Evolutionary conservation across 306 rosid species (phyloP).

Genomic region (Prunus dulcis): DNA sequence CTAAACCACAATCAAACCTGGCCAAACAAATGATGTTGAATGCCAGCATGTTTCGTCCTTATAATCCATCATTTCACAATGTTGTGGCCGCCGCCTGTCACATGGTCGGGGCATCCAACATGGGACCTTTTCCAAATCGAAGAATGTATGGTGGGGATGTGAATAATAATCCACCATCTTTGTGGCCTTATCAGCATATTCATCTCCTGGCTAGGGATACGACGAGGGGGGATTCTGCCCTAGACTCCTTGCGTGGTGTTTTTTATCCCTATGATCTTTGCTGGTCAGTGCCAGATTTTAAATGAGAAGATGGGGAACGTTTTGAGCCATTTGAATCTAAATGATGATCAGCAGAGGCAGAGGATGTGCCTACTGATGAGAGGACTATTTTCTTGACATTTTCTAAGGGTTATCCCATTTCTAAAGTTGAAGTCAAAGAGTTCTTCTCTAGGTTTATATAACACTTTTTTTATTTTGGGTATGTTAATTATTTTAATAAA

Average conservation of each 20-base stretch:
- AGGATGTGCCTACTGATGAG: constrained; percentile 25
- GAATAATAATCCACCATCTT: background rate
- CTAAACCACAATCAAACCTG: background rate
- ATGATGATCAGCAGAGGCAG: background rate
- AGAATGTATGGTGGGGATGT: background rate
- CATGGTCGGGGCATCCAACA: background rate
- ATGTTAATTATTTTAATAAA: background rate
- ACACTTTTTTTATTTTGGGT: background rate
- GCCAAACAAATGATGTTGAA: background rate
- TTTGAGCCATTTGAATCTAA: constrained; percentile 10
- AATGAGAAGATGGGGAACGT: constrained; percentile 19
- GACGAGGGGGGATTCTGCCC: background rate
- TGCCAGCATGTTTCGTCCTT: background rate
- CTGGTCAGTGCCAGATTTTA: background rate
- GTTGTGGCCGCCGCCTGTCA: background rate
- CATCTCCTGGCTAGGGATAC: background rate
- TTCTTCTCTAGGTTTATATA: constrained; percentile 37
- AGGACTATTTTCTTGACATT: constrained; percentile 65
- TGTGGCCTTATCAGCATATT: background rate
- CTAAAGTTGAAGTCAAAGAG: constrained; percentile 40
- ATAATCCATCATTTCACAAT: background rate
- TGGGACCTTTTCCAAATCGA: background rate
- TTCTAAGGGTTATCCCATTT: constrained; percentile 60
- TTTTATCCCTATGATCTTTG: background rate
- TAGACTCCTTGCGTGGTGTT: background rate